Evolutionary conservation across 2,329 filamentous ascomycete genomes (phyloP).

Genomic region (Ophiostoma australiae): DNA sequence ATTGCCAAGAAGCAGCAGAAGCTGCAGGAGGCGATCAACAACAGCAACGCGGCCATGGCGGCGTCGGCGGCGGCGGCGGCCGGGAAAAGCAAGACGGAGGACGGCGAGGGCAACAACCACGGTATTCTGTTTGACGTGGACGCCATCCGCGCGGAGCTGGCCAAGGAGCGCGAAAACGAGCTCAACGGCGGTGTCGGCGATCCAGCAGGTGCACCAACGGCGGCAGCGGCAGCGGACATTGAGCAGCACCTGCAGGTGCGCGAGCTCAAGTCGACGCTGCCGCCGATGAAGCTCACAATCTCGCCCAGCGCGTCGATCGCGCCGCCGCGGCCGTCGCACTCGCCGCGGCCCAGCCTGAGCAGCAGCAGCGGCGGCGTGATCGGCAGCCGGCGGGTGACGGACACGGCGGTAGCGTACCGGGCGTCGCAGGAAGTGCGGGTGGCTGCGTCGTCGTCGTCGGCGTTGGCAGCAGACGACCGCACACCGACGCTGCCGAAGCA

Average conservation of each 20-base stretch:
- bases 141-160: conserved; percentile 81
- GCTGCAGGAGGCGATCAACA: conserved; percentile 11
- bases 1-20: conserved; percentile 20
- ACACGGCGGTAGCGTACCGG: conserved; percentile 22
- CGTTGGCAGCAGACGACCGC: not conserved
- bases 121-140: conserved; percentile 90
- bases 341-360: conserved; percentile 31
- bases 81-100: conserved; percentile 40
- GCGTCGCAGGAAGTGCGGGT: conserved; percentile 17
- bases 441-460: no score
- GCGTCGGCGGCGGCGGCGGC: conserved; percentile 17
- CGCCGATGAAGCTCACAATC: conserved; percentile 77
- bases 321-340: conserved; percentile 32
- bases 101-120: conserved; percentile 49
- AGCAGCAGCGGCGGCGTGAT: not conserved
- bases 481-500: not conserved
- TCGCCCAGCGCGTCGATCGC: conserved; percentile 25
- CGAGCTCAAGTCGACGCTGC: conserved; percentile 81
- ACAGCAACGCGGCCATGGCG: conserved; percentile 9
- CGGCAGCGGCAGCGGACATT: conserved; percentile 28
- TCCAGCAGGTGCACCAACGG: not conserved
- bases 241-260: conserved; percentile 56
- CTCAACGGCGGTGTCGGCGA: not conserved
- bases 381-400: conserved; percentile 15
- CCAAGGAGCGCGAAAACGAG: conserved; percentile 53